A percentile compares a stretch with the other conserved stretches of the same genome.
Conservation (phyloP, 2,329 filamentous ascomycete genomes). For the Pyricularia grisea region DNA sequence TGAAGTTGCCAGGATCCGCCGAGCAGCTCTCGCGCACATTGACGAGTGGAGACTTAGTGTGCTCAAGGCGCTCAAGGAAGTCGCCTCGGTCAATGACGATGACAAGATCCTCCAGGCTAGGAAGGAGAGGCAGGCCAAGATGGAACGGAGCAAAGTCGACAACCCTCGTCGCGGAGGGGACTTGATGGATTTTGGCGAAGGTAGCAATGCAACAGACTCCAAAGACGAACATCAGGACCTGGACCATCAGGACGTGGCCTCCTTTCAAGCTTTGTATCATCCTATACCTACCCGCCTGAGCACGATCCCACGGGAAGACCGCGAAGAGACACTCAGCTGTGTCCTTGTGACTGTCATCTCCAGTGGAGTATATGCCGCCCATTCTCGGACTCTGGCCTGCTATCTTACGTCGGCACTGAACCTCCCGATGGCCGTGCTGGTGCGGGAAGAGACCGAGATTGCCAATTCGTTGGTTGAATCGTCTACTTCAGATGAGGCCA, state of each 20-base stretch:
- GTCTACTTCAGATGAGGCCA: constrained; percentile 31
- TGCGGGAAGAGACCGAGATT: constrained; percentile 64
- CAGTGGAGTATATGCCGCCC: constrained; percentile 63
- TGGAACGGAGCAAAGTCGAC: constrained; percentile 27
- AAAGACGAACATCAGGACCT: constrained; percentile 17
- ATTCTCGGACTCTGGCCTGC: constrained; percentile 60
- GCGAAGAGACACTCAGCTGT: constrained; percentile 57
- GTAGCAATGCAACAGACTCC: constrained; percentile 6
- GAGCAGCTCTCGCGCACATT: constrained; percentile 56
- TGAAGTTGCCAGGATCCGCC: constrained; percentile 21
- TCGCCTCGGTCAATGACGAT: constrained; percentile 43
- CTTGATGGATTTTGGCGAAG: constrained; percentile 29
- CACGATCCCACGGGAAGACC: constrained; percentile 47
- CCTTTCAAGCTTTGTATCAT: constrained; percentile 41
- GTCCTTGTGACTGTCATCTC: constrained; percentile 62
- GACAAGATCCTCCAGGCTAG: constrained; percentile 36
- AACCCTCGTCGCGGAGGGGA: constrained; percentile 25
- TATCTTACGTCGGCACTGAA: constrained; percentile 59
- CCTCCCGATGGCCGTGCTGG: constrained; percentile 51
- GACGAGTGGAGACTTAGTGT: constrained; percentile 70
- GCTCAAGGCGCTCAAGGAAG: constrained; percentile 60
- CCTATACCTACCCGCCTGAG: constrained; percentile 44
- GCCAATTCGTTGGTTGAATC: constrained; percentile 66
- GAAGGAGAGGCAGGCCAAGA: constrained; percentile 30
- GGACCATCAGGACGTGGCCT: constrained; percentile 26